Percentiles rank a stretch among this genome's conserved stretches.
Conservation (phyloP, 768 basidiomycete genomes). For the Suillus plorans region DNA sequence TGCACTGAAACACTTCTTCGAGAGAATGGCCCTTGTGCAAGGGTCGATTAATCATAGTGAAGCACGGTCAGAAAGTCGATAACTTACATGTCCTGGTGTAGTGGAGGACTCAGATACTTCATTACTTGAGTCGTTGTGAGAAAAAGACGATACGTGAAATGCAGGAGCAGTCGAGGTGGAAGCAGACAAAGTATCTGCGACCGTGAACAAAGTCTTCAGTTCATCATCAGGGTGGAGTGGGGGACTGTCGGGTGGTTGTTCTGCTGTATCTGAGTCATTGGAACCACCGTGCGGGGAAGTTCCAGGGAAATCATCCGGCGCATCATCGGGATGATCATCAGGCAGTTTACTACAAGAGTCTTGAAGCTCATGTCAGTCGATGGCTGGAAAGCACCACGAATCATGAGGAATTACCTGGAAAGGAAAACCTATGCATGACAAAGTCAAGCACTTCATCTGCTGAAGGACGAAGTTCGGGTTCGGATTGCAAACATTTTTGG, state of each 20-base stretch:
- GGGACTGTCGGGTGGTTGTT: neutral
- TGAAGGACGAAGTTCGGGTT: neutral
- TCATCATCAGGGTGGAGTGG: neutral
- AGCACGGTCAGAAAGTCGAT: neutral
- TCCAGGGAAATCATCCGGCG: neutral
- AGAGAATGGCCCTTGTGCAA: neutral
- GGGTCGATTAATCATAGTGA: neutral
- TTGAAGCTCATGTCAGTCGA: neutral
- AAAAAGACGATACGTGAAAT: no score
- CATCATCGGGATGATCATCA: neutral
- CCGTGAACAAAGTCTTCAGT: neutral
- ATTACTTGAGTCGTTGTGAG: neutral
- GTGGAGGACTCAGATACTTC: neutral
- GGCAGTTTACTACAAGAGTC: neutral
- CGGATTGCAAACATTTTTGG: neutral
- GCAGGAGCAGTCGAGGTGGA: neutral
- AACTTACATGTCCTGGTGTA: neutral
- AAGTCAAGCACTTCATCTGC: neutral
- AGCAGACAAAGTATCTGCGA: neutral
- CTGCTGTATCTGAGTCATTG: neutral
- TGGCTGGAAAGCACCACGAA: neutral
- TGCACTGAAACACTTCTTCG: neutral
- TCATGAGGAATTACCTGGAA: neutral
- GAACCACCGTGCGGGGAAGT: neutral
- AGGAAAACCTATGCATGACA: neutral